Conservation (phyloP, 148 eudicot species). For the Rhododendron vialii region DNA sequence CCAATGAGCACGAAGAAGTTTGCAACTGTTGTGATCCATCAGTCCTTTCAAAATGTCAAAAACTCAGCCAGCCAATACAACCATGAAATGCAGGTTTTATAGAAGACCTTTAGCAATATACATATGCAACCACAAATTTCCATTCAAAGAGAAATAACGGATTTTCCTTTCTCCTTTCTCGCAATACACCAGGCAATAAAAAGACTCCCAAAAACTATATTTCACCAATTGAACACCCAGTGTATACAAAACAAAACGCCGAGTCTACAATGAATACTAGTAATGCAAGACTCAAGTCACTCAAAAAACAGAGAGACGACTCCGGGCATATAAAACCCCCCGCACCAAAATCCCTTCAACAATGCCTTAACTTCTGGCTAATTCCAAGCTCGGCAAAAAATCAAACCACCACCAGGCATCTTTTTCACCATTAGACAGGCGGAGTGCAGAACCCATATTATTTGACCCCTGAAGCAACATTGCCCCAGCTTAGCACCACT, state of each 20-base stretch:
- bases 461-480: constrained; percentile 5
- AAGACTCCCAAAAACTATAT: neutral
- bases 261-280: neutral
- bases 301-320: constrained; percentile 2
- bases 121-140: neutral
- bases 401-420: neutral
- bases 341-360: neutral
- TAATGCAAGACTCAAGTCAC: neutral
- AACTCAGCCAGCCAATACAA: neutral
- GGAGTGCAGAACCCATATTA: neutral
- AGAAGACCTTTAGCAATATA: neutral
- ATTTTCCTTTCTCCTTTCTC: neutral
- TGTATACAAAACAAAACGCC: neutral
- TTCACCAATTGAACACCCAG: neutral
- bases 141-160: neutral
- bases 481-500: constrained; percentile 13
- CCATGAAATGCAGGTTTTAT: neutral
- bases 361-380: constrained; percentile 2
- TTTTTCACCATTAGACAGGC: constrained; percentile 2
- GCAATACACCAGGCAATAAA: neutral
- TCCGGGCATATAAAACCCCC: neutral
- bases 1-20: too few species aligned
- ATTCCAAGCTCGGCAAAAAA: neutral
- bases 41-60: too few species aligned
- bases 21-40: too few species aligned